Evolutionary conservation across 257 asterid species (phyloP).

Genomic region (Coffea canephora): DNA sequence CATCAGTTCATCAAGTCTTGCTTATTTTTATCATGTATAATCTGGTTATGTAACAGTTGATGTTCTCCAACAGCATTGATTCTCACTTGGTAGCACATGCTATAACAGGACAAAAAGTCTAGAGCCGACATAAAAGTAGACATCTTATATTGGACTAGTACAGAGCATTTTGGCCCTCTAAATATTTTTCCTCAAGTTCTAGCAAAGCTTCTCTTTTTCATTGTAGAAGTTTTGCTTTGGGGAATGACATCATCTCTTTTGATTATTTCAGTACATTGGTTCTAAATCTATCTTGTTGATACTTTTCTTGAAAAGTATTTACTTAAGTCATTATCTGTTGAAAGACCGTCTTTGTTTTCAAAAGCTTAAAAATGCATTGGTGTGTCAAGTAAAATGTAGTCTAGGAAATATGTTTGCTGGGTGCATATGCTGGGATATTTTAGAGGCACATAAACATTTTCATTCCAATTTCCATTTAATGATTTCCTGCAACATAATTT

Average conservation of each 20-base stretch:
- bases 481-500: not conserved
- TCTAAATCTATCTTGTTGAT: not conserved
- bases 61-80: too few relatives aligned
- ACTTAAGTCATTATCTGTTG: not conserved
- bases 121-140: not conserved
- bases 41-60: too few relatives aligned
- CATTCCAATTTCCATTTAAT: not conserved
- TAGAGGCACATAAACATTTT: too few relatives aligned
- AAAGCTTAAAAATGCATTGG: not conserved
- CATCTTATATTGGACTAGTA: not conserved
- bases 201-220: not conserved
- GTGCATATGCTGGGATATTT: not conserved
- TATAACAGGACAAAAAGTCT: not conserved
- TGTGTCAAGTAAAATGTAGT: not conserved
- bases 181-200: too few relatives aligned
- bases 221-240: not conserved
- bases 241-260: not conserved
- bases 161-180: not conserved
- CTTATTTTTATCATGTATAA: too few relatives aligned
- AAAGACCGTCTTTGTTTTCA: not conserved
- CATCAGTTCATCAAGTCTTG: too few relatives aligned
- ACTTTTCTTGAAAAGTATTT: not conserved
- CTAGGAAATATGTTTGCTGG: not conserved
- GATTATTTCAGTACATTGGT: not conserved
- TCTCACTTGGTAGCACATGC: too few relatives aligned